Conservation (phyloP, 176 grass and related monocot genomes). For the Lolium rigidum region DNA sequence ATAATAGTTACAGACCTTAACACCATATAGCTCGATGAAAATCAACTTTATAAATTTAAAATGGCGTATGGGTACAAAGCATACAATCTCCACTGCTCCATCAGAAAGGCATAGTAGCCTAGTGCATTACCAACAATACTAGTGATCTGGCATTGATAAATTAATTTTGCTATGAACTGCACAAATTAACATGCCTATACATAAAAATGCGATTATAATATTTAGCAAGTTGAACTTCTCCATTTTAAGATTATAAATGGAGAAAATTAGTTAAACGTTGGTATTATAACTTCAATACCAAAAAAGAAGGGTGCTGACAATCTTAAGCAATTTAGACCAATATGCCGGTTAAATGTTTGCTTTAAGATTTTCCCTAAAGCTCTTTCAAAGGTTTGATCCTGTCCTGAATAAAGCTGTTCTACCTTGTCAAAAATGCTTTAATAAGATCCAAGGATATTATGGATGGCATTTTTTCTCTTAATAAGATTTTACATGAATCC, state of each 20-base stretch:
- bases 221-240: not conserved
- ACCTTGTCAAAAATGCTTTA: too few species aligned
- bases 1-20: slow-evolving; percentile 27
- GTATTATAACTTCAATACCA: not conserved
- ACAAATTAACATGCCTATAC: slow-evolving; percentile 27
- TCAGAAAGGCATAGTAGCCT: not conserved
- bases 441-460: too few species aligned
- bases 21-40: slow-evolving; percentile 1
- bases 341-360: too few species aligned
- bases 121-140: slow-evolving; percentile 8
- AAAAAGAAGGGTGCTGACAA: too few species aligned
- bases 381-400: too few species aligned
- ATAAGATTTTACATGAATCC: too few species aligned
- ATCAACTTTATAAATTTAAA: not conserved
- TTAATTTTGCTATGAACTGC: not conserved
- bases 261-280: not conserved
- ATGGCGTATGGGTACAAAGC: not conserved
- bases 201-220: not conserved
- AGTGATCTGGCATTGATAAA: not conserved
- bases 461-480: too few species aligned
- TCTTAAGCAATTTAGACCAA: too few species aligned
- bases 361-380: too few species aligned
- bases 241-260: not conserved
- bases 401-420: too few species aligned
- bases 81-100: not conserved